Evolutionary conservation across 2,329 filamentous ascomycete genomes (phyloP), one percentile per base, ranked within the genome.

Genomic region (Ceratocystis eucalypticola): DNA sequence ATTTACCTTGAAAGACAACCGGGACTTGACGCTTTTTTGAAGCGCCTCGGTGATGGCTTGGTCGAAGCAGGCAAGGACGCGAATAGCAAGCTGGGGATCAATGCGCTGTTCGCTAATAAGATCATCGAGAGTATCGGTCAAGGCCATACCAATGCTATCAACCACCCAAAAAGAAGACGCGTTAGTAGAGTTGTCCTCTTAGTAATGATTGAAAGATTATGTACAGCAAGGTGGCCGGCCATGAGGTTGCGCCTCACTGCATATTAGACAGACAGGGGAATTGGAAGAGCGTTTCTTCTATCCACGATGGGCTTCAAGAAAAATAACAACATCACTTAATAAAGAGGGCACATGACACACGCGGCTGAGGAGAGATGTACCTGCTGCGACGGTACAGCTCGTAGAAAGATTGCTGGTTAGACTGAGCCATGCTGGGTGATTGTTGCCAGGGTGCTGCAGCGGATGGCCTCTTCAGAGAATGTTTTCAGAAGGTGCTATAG

Each of bases 371-470:
- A 68, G 50, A 28, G 61, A 65, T 77, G 76, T 90, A 97, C 94
- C 93, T 97, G 85, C 91, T 96, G 80, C 92, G 88, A 73, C 94
- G 90, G 78, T 99, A 99, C 74, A 99, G 87, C 84, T 99, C 94
- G 78, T 97, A 99, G 80, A 83, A 87, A 44, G 82, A 82, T 75
- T 84, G 81, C 69, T 76, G 61, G 33, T 65, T 64, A 62, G 64
- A 64, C 55, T 67, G 64, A 25, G 64, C 64, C 62, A 66, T 69
- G 10, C 3, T 64, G 50, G 41, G 28, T 17, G 63, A 10, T 53
- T 61, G 46, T 12, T 28, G 55, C 33, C 22, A 59, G 55, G 28
- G 33, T 20, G 33, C 17, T 33, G 20, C 48, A 64, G 46, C 37
- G 48, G 62, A 48, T 33, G 41, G 55, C 61, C n/a, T 61, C 45